Conservation (phyloP, 768 basidiomycete species). For the Leccinum olivaceopallidum region DNA sequence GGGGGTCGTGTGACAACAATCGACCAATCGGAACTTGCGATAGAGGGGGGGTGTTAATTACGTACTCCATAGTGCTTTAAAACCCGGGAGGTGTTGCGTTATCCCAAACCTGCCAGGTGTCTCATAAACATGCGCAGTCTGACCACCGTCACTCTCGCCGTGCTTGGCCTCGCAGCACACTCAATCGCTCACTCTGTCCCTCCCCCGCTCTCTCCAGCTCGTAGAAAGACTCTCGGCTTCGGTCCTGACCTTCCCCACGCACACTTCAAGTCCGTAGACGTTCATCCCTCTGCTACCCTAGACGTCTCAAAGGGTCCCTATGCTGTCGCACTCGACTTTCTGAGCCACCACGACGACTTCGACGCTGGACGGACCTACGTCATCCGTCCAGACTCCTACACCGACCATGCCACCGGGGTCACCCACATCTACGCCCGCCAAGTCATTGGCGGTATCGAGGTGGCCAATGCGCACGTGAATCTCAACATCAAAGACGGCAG, state of each 20-base stretch:
- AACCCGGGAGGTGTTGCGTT: background rate
- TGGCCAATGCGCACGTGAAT: conserved; percentile 90
- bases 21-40: conserved; percentile 20
- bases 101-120: background rate
- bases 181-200: conserved; percentile 46
- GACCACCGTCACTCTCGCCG: conserved; percentile 59
- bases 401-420: conserved; percentile 81
- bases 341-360: conserved; percentile 40
- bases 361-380: conserved; percentile 45
- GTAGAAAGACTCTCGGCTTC: conserved; percentile 88
- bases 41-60: conserved; percentile 15
- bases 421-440: conserved; percentile 91
- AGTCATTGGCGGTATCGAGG: conserved; percentile 81
- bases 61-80: conserved; percentile 22
- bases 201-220: conserved; percentile 13
- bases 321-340: conserved; percentile 63
- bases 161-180: conserved; percentile 59
- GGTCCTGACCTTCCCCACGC: conserved; percentile 80
- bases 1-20: conserved; percentile 20
- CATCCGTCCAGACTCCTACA: conserved; percentile 84
- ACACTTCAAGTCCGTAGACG: conserved; percentile 54
- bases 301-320: conserved; percentile 48
- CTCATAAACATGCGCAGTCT: conserved; percentile 57
- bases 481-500: conserved; percentile 85
- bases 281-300: conserved; percentile 37